phyloP scores from a whole-genome alignment of 208 protist species.

The Trypanosoma melophagium region DNA sequence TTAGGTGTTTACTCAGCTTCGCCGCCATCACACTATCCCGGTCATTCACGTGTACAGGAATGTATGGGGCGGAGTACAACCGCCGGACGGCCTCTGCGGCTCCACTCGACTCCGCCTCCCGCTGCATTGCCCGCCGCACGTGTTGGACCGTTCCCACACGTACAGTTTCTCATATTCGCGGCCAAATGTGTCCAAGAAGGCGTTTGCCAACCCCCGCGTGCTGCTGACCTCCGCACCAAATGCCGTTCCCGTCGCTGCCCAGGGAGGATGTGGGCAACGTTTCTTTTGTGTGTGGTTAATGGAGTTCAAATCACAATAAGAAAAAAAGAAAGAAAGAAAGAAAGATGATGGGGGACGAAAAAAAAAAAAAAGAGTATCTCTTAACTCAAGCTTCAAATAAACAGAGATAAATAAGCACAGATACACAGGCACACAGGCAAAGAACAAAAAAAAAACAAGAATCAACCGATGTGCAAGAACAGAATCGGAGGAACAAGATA shows the following conservation, averaged over 20 bases:
- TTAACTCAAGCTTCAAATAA: too few relatives aligned
- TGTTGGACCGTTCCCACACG: constrained; percentile 13
- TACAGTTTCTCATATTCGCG: constrained; percentile 25
- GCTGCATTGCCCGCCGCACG: constrained; percentile 11
- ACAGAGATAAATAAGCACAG: neutral
- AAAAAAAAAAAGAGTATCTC: too few relatives aligned
- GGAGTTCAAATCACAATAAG: neutral
- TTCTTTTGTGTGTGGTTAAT: constrained; percentile 5
- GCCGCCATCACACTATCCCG: constrained; percentile 14
- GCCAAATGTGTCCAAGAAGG: constrained; percentile 21
- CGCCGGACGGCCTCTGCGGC: neutral
- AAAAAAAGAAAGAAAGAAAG: neutral
- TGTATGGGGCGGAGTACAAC: constrained; percentile 11
- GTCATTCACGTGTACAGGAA: constrained; percentile 2
- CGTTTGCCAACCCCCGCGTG: constrained; percentile 16
- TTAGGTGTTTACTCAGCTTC: constrained; percentile 24
- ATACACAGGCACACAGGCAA: neutral
- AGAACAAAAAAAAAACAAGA: neutral
- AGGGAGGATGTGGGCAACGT: neutral
- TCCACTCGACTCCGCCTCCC: neutral
- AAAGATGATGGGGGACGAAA: neutral
- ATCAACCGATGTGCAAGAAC: neutral
- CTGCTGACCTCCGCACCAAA: constrained; percentile 25
- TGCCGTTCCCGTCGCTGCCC: neutral
- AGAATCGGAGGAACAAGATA: neutral